Base-by-base conservation (phyloP, 2,329 filamentous ascomycete species). In the Alternaria tenuissima region DNA sequence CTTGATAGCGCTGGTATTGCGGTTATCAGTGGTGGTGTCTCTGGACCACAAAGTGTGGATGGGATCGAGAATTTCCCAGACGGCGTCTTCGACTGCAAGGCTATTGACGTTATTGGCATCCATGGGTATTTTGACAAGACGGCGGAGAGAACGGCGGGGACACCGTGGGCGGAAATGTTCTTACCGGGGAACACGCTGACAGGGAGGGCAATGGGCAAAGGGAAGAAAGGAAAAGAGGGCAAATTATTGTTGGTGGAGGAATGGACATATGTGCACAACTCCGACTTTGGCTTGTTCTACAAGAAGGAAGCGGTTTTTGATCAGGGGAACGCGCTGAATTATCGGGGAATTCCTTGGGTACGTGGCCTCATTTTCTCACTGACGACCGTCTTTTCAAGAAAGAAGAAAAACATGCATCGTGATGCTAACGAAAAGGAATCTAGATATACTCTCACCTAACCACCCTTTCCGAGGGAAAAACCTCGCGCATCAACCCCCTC, bases 291-390 rank as follows among this genome's bases (percentile, higher is more conserved):
- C 0, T 44, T 76, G 11, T 61, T 64, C 30, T 76, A 74, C 57
- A 77, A 77, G 61, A 72, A 70, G 36, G 64, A 72, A 42, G 74
- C 71, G 2, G 62, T 78, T 14, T 77, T 73, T 51, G 76, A 78
- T 51, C 75, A 77, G 59, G 76, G 73, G 3, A 75, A 73, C 49
- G 75, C 74, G 8, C 57, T 78, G 47, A 77, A 78, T 47, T 62
- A 68, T n/a, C 66, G 76, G 18, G 76, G 76, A 2, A 76, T 78
- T 28, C 76, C 76, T 20, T 78, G 76, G 76, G 74, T 77, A 67
- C 12, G 7, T 28, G 24, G 24, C 24, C 24, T 7, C 0, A 5
- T 26, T 7, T 24, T 7, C 24, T 18, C n/a, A 16, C 11, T 6
- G 3, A 9, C 8, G 11, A 30, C 1, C 5, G 5, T 1, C 28